phyloP scores from a whole-genome alignment of 164 flowering plant genomes.

The Akebia trifoliata region DNA sequence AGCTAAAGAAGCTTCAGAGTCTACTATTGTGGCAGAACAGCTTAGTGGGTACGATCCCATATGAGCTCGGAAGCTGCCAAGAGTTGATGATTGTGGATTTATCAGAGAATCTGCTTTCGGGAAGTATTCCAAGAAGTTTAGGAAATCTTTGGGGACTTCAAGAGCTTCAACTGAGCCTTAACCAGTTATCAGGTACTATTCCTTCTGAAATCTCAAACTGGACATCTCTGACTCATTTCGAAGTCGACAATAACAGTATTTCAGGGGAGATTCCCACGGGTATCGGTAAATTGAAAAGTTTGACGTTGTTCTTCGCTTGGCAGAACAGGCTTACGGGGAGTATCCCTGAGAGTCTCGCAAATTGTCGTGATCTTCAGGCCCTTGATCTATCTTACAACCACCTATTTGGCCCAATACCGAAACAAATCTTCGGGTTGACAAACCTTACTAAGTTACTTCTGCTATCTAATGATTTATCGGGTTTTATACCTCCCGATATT shows the following conservation, averaged over 20 bases:
- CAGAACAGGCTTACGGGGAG: slow-evolving; percentile 66
- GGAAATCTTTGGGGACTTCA: slow-evolving; percentile 53
- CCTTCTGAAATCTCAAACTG: slow-evolving; percentile 64
- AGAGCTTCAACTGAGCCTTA: slow-evolving; percentile 74
- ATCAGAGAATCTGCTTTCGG: slow-evolving; percentile 66
- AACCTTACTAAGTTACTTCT: slow-evolving; percentile 83
- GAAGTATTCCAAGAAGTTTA: slow-evolving; percentile 63
- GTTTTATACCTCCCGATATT: slow-evolving; percentile 77
- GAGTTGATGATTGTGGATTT: slow-evolving; percentile 62
- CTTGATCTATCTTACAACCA: slow-evolving; percentile 83
- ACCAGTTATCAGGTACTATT: slow-evolving; percentile 68
- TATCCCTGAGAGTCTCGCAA: slow-evolving; percentile 62
- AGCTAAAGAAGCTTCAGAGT: slow-evolving; percentile 59
- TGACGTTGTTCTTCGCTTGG: slow-evolving; percentile 85
- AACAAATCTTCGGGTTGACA: slow-evolving; percentile 48
- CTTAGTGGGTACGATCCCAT: slow-evolving; percentile 77
- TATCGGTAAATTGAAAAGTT: slow-evolving; percentile 52
- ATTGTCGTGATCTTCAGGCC: slow-evolving; percentile 69
- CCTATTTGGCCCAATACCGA: slow-evolving; percentile 66
- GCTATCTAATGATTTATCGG: slow-evolving; percentile 72
- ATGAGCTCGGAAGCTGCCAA: slow-evolving; percentile 66
- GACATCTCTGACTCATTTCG: slow-evolving; percentile 55
- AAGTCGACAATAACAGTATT: slow-evolving; percentile 74
- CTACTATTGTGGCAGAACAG: slow-evolving; percentile 83
- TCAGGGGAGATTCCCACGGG: slow-evolving; percentile 69